These are phyloP conservation scores for Coemansia sp. DNA, from an alignment of 192 early-diverging fungal species.

Conservation along the genomic window DNA sequence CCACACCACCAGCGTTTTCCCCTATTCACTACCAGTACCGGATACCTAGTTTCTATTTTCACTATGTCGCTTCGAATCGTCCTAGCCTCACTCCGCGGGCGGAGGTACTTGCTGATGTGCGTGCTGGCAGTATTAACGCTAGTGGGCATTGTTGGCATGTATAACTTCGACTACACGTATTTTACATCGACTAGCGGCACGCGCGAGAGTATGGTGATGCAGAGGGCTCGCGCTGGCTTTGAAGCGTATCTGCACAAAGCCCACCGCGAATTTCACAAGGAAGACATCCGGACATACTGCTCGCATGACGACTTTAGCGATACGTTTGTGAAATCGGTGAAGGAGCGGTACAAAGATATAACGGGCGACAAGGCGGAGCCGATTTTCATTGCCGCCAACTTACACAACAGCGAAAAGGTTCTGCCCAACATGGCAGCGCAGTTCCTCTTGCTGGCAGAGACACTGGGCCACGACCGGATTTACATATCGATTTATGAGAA, in stretches of 20 bases:
- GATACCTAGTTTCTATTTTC: background rate
- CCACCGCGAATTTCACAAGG: background rate
- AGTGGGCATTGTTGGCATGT: background rate
- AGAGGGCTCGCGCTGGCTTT: background rate
- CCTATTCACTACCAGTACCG: background rate
- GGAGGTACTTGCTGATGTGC: background rate
- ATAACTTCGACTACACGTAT: background rate
- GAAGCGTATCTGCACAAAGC: background rate
- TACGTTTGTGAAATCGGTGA: constrained; percentile 14
- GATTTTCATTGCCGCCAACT: constrained; percentile 44
- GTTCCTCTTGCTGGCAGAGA: constrained; percentile 29
- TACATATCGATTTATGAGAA: constrained; percentile 58
- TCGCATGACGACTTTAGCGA: constrained; percentile 3
- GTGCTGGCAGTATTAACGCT: background rate
- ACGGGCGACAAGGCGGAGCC: background rate
- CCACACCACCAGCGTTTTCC: no score
- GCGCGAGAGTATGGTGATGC: background rate
- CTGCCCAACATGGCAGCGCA: constrained; percentile 48
- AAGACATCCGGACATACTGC: constrained; percentile 25
- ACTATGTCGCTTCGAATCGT: background rate
- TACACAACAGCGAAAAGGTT: constrained; percentile 46
- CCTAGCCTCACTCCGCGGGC: background rate
- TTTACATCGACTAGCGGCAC: background rate
- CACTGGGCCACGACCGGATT: constrained; percentile 31
- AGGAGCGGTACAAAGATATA: constrained; percentile 20